A percentile compares a stretch with the other conserved stretches of the same genome.
Evolutionary conservation across 768 basidiomycete genomes (phyloP).

Genomic region (Hericium erinaceus): DNA sequence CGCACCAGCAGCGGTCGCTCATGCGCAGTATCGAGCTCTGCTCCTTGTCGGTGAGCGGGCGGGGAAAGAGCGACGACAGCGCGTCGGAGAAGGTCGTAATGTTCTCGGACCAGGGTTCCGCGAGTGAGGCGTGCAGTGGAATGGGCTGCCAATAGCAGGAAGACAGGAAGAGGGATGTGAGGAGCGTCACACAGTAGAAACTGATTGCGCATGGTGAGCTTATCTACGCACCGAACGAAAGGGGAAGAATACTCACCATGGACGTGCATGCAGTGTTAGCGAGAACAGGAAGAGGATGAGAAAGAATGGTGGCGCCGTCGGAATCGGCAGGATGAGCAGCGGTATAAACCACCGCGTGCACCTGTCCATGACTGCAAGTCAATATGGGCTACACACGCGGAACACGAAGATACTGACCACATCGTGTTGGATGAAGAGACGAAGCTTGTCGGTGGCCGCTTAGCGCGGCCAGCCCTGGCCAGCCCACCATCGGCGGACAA

Average conservation of each 20-base stretch:
- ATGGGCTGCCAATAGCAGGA: slow-evolving; percentile 89
- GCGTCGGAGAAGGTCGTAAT: slow-evolving; percentile 69
- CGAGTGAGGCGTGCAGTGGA: slow-evolving; percentile 51
- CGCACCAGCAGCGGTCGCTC: slow-evolving; percentile 82
- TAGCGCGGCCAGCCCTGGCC: background rate
- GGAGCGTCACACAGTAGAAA: slow-evolving; percentile 80
- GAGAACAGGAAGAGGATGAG: slow-evolving; percentile 70
- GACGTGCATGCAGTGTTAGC: slow-evolving; percentile 70
- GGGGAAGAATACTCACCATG: slow-evolving; percentile 46
- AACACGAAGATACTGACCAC: slow-evolving; percentile 37
- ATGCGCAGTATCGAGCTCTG: slow-evolving; percentile 53
- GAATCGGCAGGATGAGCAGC: slow-evolving; percentile 64
- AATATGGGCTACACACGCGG: background rate
- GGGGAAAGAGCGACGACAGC: slow-evolving; percentile 30
- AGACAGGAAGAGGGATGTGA: slow-evolving; percentile 75
- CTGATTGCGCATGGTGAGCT: slow-evolving; percentile 26
- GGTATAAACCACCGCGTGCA: slow-evolving; percentile 85
- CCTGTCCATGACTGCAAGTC: slow-evolving; percentile 30
- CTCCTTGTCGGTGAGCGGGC: slow-evolving; percentile 29
- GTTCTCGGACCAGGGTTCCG: slow-evolving; percentile 53
- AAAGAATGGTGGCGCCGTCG: slow-evolving; percentile 75
- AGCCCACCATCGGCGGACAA: background rate
- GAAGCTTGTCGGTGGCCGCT: background rate
- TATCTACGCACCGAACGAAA: background rate
- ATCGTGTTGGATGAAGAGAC: slow-evolving; percentile 21